Conservation (phyloP, 2,329 filamentous ascomycete genomes). For the Aspergillus aculeatus region DNA sequence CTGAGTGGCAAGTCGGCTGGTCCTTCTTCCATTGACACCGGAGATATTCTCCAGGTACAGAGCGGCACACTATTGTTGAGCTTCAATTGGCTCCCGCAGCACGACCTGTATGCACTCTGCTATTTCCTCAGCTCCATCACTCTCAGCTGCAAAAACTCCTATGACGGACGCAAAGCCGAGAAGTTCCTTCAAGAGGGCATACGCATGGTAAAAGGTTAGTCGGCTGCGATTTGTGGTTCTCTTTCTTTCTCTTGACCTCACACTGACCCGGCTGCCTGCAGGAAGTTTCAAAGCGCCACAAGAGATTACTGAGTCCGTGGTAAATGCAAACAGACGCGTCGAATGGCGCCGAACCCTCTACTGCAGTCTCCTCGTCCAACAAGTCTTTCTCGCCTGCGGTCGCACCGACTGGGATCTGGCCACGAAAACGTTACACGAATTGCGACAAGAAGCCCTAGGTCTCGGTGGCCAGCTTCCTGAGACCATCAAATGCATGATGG, state of each 20-base stretch:
- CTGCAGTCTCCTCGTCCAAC: conserved; percentile 69
- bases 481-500: conserved; percentile 54
- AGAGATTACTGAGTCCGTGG: conserved; percentile 53
- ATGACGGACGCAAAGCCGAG: conserved; percentile 54
- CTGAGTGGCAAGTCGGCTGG: conserved; percentile 43
- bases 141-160: conserved; percentile 55
- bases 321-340: conserved; percentile 57
- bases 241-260: conserved; percentile 12
- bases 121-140: conserved; percentile 59
- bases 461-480: conserved; percentile 41
- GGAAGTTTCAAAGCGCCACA: conserved; percentile 40
- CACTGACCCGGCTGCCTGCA: conserved; percentile 19
- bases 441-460: conserved; percentile 50
- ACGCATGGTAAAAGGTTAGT: conserved; percentile 47
- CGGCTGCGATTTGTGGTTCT: conserved; percentile 13
- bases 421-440: conserved; percentile 55
- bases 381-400: conserved; percentile 67
- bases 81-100: conserved; percentile 61
- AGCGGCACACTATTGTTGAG: conserved; percentile 49
- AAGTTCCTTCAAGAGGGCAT: conserved; percentile 60
- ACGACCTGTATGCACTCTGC: conserved; percentile 60
- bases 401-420: conserved; percentile 69
- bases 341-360: conserved; percentile 66
- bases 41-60: conserved; percentile 44
- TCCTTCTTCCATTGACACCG: conserved; percentile 39